These are phyloP conservation scores for Ustilago sp. DNA, from an alignment of 1,284 basidiomycete genomes.

Conservation along the genomic window DNA sequence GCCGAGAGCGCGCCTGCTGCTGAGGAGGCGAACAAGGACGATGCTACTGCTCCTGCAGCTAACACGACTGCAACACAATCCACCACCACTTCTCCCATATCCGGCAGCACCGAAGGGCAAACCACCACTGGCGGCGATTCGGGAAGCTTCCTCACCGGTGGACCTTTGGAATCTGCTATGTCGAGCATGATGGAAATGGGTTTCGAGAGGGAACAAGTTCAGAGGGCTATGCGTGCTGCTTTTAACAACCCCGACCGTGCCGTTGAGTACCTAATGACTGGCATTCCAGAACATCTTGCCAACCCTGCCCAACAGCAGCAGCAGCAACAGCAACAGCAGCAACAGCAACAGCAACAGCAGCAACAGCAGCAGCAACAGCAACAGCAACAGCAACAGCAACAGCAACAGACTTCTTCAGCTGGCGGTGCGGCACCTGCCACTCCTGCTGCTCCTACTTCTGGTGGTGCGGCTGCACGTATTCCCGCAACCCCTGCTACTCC, in stretches of 20 bases:
- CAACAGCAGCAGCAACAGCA: slow-evolving; percentile 50
- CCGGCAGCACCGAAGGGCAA: slow-evolving; percentile 11
- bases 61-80: slow-evolving; percentile 13
- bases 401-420: slow-evolving; percentile 75
- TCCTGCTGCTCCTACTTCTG: slow-evolving; percentile 71
- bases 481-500: slow-evolving; percentile 54
- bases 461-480: slow-evolving; percentile 68
- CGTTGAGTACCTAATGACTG: slow-evolving; percentile 93
- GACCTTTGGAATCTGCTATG: slow-evolving; percentile 64
- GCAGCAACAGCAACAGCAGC: slow-evolving; percentile 19
- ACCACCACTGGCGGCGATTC: slow-evolving; percentile 10
- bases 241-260: slow-evolving; percentile 99
- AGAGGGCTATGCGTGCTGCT: slow-evolving; percentile 88
- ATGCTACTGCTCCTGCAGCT: slow-evolving; percentile 1
- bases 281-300: slow-evolving; percentile 69
- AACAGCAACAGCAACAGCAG: slow-evolving; percentile 29
- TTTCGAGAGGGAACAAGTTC: slow-evolving; percentile 84
- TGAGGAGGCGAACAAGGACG: slow-evolving; percentile 15
- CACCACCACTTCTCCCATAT: slow-evolving; percentile 67
- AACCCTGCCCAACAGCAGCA: slow-evolving; percentile 61
- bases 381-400: slow-evolving; percentile 35
- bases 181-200: slow-evolving; percentile 83
- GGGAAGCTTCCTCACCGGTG: slow-evolving; percentile 51
- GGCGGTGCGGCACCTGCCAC: slow-evolving; percentile 74
- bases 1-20: slow-evolving; percentile 68